Percentiles rank a stretch among this genome's conserved stretches.
These are phyloP conservation scores for Glycine tomentella DNA, from an alignment of 306 rosid species.

Conservation along the genomic window DNA sequence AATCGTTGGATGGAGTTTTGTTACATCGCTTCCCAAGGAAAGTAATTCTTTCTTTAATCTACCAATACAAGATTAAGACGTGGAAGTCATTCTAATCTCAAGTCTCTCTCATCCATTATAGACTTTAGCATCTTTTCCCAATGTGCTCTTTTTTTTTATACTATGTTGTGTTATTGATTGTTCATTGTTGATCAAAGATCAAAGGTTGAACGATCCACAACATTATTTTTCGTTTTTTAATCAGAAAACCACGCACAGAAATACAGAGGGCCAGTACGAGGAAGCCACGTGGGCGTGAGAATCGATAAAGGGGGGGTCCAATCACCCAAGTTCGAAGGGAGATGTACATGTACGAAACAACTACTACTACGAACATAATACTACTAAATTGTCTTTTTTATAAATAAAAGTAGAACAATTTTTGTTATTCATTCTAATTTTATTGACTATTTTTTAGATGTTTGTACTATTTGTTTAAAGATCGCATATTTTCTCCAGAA, in stretches of 20 bases:
- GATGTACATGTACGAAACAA: slow-evolving; percentile 37
- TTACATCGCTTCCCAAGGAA: slow-evolving; percentile 37
- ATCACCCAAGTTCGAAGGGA: slow-evolving; percentile 23
- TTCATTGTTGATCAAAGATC: slow-evolving; percentile 2
- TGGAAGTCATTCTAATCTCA: slow-evolving; percentile 49
- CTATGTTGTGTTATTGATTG: background rate
- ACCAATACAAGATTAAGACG: slow-evolving; percentile 51
- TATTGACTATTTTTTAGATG: no score
- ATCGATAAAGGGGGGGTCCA: slow-evolving; percentile 24
- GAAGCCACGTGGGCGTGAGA: slow-evolving; percentile 49
- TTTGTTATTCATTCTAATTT: no score
- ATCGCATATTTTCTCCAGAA: no score
- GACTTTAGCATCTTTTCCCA: slow-evolving; percentile 36
- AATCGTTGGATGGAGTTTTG: slow-evolving; percentile 42
- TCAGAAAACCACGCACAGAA: background rate
- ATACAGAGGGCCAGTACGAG: slow-evolving; percentile 52
- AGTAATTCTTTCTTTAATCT: slow-evolving; percentile 22
- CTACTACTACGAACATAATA: background rate
- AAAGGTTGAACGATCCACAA: slow-evolving; percentile 28
- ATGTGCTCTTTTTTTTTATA: slow-evolving; percentile 8
- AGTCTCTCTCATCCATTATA: slow-evolving; percentile 52
- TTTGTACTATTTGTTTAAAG: no score
- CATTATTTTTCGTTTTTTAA: background rate
- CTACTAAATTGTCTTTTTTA: background rate
- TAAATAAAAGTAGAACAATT: no score